These are phyloP conservation scores for Exsudoporus floridanus DNA, from an alignment of 1,284 basidiomycete genomes.

Conservation along the genomic window DNA sequence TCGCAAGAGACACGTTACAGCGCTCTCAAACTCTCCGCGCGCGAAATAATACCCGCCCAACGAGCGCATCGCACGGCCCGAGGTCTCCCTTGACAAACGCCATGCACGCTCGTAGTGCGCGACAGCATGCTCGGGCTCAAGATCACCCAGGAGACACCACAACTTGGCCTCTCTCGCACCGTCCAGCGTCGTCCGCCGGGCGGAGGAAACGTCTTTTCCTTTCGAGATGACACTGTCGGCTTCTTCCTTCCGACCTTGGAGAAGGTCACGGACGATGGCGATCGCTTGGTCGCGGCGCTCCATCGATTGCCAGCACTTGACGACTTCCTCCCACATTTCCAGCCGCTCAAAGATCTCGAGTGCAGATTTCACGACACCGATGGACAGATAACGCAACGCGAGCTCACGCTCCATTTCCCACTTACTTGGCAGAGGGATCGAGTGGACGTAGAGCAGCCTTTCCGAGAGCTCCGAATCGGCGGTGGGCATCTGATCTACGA, in stretches of 20 bases:
- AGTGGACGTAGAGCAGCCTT: slow-evolving; percentile 76
- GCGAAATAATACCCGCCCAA: slow-evolving; percentile 85
- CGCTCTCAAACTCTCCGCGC: slow-evolving; percentile 58
- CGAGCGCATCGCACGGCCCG: slow-evolving; percentile 88
- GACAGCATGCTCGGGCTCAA: slow-evolving; percentile 69
- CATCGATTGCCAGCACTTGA: slow-evolving; percentile 79
- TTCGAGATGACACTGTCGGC: slow-evolving; percentile 70
- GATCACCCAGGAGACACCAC: slow-evolving; percentile 94
- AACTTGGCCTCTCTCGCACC: slow-evolving; percentile 83
- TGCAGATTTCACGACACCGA: slow-evolving; percentile 86
- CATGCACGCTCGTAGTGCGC: slow-evolving; percentile 85
- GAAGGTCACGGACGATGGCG: slow-evolving; percentile 75
- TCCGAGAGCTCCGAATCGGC: slow-evolving; percentile 72
- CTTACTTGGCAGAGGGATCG: slow-evolving; percentile 77
- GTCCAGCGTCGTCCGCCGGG: slow-evolving; percentile 55
- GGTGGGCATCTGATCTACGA: slow-evolving; percentile 93
- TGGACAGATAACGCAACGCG: slow-evolving; percentile 73
- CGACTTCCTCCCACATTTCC: slow-evolving; percentile 97
- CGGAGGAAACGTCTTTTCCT: slow-evolving; percentile 48
- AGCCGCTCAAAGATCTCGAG: slow-evolving; percentile 89
- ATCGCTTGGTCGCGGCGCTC: slow-evolving; percentile 78
- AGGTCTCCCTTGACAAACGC: slow-evolving; percentile 76
- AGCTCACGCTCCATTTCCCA: slow-evolving; percentile 93
- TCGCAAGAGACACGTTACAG: slow-evolving; percentile 66
- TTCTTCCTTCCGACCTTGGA: slow-evolving; percentile 82